phyloP scores from a whole-genome alignment of 208 protist genomes.

The Strigomonas culicis region DNA sequence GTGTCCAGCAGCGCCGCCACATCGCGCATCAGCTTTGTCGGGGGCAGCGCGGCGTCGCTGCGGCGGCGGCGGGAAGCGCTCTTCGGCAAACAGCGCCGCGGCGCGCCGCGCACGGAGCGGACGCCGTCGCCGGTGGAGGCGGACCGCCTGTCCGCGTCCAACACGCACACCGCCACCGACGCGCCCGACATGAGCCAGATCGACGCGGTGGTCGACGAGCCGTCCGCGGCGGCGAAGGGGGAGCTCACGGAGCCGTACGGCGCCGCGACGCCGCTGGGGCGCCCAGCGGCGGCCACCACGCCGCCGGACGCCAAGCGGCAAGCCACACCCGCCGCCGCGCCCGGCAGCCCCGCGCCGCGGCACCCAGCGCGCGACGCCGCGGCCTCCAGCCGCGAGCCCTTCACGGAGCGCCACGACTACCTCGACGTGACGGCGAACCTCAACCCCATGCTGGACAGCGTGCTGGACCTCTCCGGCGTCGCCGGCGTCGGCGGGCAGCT shows the following conservation, averaged over 20 bases:
- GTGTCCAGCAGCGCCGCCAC: conserved; percentile 17
- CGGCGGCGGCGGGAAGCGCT: conserved; percentile 48
- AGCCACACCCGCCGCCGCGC: neutral
- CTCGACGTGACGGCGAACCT: conserved; percentile 76
- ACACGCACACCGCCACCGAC: neutral
- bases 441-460: conserved; percentile 55
- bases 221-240: conserved; percentile 4
- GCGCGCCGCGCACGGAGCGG: neutral
- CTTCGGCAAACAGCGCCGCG: conserved; percentile 19
- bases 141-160: neutral
- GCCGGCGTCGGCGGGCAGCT: conserved; percentile 31
- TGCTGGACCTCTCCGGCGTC: conserved; percentile 58
- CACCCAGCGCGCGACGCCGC: neutral
- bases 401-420: conserved; percentile 36
- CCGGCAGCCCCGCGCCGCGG: neutral
- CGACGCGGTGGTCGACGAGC: neutral
- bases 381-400: conserved; percentile 28
- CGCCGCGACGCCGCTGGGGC: neutral
- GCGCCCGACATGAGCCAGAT: neutral
- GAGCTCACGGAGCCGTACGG: neutral
- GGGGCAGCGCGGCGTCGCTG: conserved; percentile 47
- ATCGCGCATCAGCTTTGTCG: conserved; percentile 28
- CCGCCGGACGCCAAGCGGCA: neutral
- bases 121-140: neutral
- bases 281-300: neutral